phyloP scores from a whole-genome alignment of 2,329 filamentous ascomycete genomes.

The Huntiella moniliformis region DNA sequence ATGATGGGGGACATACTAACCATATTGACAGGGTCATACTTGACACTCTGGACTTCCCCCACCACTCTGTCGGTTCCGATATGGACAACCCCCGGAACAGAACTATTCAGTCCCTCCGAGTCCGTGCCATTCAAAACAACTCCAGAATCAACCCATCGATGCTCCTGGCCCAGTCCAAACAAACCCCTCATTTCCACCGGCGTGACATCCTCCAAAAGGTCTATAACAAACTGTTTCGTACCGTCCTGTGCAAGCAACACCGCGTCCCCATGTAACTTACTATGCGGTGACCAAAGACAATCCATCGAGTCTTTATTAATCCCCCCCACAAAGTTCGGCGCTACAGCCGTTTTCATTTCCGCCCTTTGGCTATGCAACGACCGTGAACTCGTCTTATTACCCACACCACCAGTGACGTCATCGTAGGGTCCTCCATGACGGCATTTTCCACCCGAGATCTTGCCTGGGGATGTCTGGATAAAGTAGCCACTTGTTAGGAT shows the following conservation, averaged over 20 bases:
- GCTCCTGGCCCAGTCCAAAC: slow-evolving; percentile 5
- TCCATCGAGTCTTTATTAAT: slow-evolving; percentile 12
- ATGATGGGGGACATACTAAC: slow-evolving; percentile 7
- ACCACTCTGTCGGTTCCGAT: no score
- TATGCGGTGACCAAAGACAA: slow-evolving; percentile 12
- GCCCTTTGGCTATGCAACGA: background rate
- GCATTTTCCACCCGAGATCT: slow-evolving; percentile 6
- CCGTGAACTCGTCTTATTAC: background rate
- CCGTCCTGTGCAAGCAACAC: slow-evolving; percentile 7
- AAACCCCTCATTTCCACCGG: slow-evolving; percentile 9
- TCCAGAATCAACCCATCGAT: background rate
- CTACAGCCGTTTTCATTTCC: background rate
- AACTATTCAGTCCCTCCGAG: background rate
- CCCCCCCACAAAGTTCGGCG: slow-evolving; percentile 1
- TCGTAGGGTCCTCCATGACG: slow-evolving; percentile 9
- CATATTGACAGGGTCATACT: slow-evolving; percentile 7
- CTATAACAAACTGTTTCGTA: slow-evolving; percentile 7
- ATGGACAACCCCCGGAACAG: no score
- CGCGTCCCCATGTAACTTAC: slow-evolving; percentile 4
- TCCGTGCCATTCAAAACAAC: background rate
- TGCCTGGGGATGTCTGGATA: slow-evolving; percentile 2
- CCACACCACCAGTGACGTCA: background rate
- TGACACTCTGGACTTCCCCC: background rate
- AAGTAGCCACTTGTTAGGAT: slow-evolving; percentile 10
- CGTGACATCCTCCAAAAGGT: slow-evolving; percentile 9